Evolutionary conservation across 306 rosid genomes (phyloP), one percentile per base, ranked within the genome.

Genomic region (Pachyrhizus erosus): DNA sequence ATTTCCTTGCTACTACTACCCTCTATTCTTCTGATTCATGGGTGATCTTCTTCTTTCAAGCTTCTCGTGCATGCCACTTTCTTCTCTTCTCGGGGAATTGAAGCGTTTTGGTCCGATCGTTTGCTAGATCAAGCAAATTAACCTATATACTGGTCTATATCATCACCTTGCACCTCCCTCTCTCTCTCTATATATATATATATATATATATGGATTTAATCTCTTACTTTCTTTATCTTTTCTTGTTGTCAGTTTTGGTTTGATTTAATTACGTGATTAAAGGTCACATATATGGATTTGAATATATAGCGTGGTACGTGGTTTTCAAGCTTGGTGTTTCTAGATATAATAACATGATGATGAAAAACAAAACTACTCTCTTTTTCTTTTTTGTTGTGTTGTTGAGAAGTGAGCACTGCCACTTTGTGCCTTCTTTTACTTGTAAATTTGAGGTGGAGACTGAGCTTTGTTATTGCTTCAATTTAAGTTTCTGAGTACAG

Each of bases 21-120:
- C 14, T n/a, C 37, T 42, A 0, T 31, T 37, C 34, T 70, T 70
- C 21, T 70, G 71, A 73, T 70, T 24, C 52, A 87, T 27, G 88
- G 80, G 80, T 54, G 18, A 7, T 73, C 86, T 82, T 87, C 86
- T 84, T 86, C 91, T 87, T 68, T 13, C 13, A 9, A n/a, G 24
- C 21, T 78, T 61, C 62, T 49, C 83, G 77, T 80, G 85, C 81
- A 79, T 80, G 87, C 76, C 86, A 68, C 79, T 84, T 80, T 80
- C 81, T 81, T 91, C 94, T 89, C 86, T 87, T 86, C 89, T 87
- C 84, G 78, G 95, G 95, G 97, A 91, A 92, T 92, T 79, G 97
- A 92, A 92, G 97, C 93, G 62, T 84, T 37, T 9, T 66, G 97
- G 97, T 92, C 97, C 97, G 97, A 92, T 76, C 79, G 54, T 88